A percentile compares a stretch with the other conserved stretches of the same genome.
phyloP scores from a whole-genome alignment of 2,329 filamentous ascomycete species.

The Colletotrichum kahawae region DNA sequence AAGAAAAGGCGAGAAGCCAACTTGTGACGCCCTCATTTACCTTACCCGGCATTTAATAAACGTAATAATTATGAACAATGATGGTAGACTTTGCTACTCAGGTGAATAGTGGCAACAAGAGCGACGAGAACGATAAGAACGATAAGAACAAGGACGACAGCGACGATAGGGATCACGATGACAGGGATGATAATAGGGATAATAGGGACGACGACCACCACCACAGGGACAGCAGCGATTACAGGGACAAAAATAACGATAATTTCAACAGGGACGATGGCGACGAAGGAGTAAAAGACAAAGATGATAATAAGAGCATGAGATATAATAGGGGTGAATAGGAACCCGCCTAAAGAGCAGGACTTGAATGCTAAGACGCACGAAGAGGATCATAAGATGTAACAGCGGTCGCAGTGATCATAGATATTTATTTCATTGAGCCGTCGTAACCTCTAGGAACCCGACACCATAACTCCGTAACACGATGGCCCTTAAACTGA shows the following conservation, averaged over 20 bases:
- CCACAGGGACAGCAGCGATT: too few relatives aligned
- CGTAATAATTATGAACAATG: background rate
- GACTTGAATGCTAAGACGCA: accelerated
- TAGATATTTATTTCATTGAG: background rate
- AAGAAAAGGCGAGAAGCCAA: background rate
- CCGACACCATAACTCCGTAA: background rate
- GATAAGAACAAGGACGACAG: too few relatives aligned
- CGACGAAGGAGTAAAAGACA: too few relatives aligned
- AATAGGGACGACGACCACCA: too few relatives aligned
- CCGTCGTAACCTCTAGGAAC: background rate
- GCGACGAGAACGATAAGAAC: too few relatives aligned
- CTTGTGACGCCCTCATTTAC: background rate
- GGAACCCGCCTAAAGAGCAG: accelerated
- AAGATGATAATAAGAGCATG: too few relatives aligned
- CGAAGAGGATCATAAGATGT: background rate
- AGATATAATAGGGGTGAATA: too few relatives aligned
- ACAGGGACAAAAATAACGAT: too few relatives aligned
- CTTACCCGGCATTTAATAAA: background rate
- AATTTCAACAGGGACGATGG: too few relatives aligned
- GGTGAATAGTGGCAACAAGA: background rate
- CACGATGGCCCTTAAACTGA: background rate
- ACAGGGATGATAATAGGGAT: too few relatives aligned
- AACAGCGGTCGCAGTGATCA: background rate
- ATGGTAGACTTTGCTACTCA: background rate
- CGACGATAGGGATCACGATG: too few relatives aligned